phyloP scores from a whole-genome alignment of 768 basidiomycete species.

The Brasilioporus rufonigricans region DNA sequence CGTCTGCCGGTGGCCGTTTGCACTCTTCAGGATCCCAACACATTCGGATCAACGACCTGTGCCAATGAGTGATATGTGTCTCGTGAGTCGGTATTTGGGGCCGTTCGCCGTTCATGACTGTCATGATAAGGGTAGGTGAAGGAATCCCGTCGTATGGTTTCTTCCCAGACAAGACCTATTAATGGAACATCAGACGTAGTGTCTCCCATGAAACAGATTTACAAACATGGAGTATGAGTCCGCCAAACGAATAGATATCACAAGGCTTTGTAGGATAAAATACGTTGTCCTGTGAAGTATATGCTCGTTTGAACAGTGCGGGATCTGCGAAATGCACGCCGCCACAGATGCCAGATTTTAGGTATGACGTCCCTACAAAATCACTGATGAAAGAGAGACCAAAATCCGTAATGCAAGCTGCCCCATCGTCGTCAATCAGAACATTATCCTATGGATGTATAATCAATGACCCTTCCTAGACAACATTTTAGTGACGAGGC shows the following conservation, averaged over 20 bases:
- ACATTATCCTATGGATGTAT: conserved; percentile 35
- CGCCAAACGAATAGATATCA: conserved; percentile 33
- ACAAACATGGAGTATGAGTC: conserved; percentile 35
- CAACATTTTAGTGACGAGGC: background rate
- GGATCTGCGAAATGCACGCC: conserved; percentile 49
- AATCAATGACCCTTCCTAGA: background rate
- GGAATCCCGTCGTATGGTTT: conserved; percentile 16
- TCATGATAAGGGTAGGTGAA: background rate
- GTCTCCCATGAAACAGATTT: background rate
- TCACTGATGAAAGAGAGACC: conserved; percentile 35
- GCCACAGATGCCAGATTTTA: conserved; percentile 36
- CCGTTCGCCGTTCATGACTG: conserved; percentile 5
- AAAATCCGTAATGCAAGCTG: conserved; percentile 49
- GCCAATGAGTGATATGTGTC: background rate
- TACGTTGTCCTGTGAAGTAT: background rate
- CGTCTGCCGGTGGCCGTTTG: conserved; percentile 17
- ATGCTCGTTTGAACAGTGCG: conserved; percentile 15
- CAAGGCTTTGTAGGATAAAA: conserved; percentile 16
- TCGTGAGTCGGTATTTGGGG: conserved; percentile 12
- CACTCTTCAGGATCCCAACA: conserved; percentile 19
- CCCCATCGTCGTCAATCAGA: conserved; percentile 37
- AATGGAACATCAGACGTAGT: conserved; percentile 7
- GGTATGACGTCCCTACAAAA: conserved; percentile 26
- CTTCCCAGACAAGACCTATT: conserved; percentile 21
- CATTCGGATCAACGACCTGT: conserved; percentile 9